Evolutionary conservation across 2,329 filamentous ascomycete genomes (phyloP), one percentile per base, ranked within the genome.

Genomic region (Achaetomium macrosporum): DNA sequence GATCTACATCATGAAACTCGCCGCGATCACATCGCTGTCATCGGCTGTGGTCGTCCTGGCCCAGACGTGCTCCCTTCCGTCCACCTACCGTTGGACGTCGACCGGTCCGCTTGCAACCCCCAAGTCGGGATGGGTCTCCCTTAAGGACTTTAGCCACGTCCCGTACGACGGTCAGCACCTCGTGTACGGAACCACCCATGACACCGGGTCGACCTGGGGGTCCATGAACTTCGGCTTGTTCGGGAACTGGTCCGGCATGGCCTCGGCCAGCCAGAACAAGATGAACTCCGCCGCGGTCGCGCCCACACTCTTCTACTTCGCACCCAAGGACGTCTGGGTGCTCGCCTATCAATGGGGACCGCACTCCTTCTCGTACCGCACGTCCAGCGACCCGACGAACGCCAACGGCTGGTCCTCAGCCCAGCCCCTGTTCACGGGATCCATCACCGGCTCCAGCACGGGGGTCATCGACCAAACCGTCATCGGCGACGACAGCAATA

Each of bases 311-410:
- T 84, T 85, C 69, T 81, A 76, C 70, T 85, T 85, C 60, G 59
- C 63, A 5, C 82, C 82, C 1, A 84, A 83, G 69, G 72, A 68
- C 58, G 66, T 78, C 57, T 86, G 83, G 83, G 69, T 85, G 16
- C 72, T 85, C 0, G 78, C 79, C 15, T 77, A 83, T 62, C 81
- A 85, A 65, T 84, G 81, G 81, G 81, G 81, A 1, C 61, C 77
- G 0, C 76, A 73, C 1, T 60, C 81, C 0, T 86, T 85, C 69
- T 74, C 74, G 2, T 85, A 84, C 72, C 67, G 67, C 44, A 85
- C 82, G 2, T 78, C 81, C 0, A 76, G 56, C 44, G 73, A 85
- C 61, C 81, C 82, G 0, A 74, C 76, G 54, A 74, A 81, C 54
- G 65, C 71, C 1, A 82, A 81, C 61, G 71, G 76, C 42, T 85